Evolutionary conservation across 257 asterid genomes (phyloP), one percentile per base, ranked within the genome.

Genomic region (Solanum chmielewskii): DNA sequence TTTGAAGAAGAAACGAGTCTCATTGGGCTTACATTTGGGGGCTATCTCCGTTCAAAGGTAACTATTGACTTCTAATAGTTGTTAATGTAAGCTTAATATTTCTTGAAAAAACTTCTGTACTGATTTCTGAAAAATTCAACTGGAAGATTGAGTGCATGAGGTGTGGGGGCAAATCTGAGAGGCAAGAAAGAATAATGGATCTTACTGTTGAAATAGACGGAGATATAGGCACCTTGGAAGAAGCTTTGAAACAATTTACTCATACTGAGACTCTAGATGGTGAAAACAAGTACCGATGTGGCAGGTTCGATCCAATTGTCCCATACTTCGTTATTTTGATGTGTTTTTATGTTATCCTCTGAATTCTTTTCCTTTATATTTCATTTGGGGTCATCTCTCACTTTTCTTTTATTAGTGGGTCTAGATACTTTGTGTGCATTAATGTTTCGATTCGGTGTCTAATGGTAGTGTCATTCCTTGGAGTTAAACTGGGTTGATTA

Each of bases 201-300:
- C 97, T 96, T 85, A 93, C 96, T n/a, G 93, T 95, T 52, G 98
- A 96, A 93, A 95, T 96, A 84, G 96, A 90, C 59, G 98, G 98
- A 78, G 93, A 95, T 85, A 93, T 96, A 86, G 89, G 92, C 73
- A 93, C 93, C 83, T 87, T 96, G 86, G 98, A 96, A 90, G 98
- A 92, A 83, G 97, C 98, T 70, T 88, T 95, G 62, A 88, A 86
- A 21, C 98, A 92, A 71, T 96, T 92, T 90, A 94, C 98, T 74
- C 95, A 56, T 88, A 91, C 98, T 0, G 98, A 96, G 92, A 92
- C 89, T 68, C 88, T 96, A 82, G 98, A 95, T 91, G 98, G 98
- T 49, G 98, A 96, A 92, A 95, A 96, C 86, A 95, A 95, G 91
- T 96, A 96, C 91, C 88, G 87, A 7, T 96, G 98, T 86, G 90